Conservation (phyloP, 2,329 filamentous ascomycete genomes). For the Hypoxylon sp. region DNA sequence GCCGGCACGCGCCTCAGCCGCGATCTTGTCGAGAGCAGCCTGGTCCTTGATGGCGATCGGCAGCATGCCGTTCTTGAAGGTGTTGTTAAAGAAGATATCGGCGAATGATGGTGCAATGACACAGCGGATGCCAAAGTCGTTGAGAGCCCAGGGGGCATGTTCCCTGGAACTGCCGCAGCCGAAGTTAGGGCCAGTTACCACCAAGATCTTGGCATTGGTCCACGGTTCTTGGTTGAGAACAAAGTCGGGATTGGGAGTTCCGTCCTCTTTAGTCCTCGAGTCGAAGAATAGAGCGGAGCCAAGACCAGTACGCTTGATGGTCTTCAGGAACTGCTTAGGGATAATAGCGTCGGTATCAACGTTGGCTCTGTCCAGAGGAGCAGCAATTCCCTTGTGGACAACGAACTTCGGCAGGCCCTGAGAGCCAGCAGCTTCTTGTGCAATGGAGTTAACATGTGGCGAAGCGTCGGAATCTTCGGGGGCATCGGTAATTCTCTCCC, state of each 20-base stretch:
- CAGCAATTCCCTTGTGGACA: conserved; percentile 85
- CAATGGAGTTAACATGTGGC: conserved; percentile 72
- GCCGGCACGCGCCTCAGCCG: conserved; percentile 81
- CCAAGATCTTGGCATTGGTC: conserved; percentile 85
- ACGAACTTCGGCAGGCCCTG: conserved; percentile 86
- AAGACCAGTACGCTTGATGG: conserved; percentile 96
- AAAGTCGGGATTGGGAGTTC: conserved; percentile 81
- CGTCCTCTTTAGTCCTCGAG: conserved; percentile 80
- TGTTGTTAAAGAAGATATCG: conserved; percentile 99
- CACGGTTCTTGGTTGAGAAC: conserved; percentile 92
- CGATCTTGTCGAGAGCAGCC: conserved; percentile 74
- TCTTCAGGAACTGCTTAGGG: conserved; percentile 99
- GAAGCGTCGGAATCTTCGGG: conserved; percentile 75
- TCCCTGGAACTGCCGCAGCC: conserved; percentile 93
- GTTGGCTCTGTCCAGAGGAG: conserved; percentile 87
- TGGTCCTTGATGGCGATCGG: conserved; percentile 81
- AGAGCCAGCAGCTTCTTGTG: conserved; percentile 59
- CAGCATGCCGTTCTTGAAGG: conserved; percentile 99
- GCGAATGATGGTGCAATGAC: conserved; percentile 85
- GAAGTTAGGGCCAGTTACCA: conserved; percentile 93
- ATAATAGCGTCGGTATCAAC: conserved; percentile 99
- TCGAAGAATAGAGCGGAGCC: conserved; percentile 88
- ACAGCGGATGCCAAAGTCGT: conserved; percentile 95
- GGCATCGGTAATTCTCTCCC: conserved; percentile 66
- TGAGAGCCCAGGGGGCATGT: conserved; percentile 95